A percentile compares a stretch with the other conserved stretches of the same genome.
Evolutionary conservation across 78 protist genomes (phyloP).

Genomic region (Dictyostelium citrinum): DNA sequence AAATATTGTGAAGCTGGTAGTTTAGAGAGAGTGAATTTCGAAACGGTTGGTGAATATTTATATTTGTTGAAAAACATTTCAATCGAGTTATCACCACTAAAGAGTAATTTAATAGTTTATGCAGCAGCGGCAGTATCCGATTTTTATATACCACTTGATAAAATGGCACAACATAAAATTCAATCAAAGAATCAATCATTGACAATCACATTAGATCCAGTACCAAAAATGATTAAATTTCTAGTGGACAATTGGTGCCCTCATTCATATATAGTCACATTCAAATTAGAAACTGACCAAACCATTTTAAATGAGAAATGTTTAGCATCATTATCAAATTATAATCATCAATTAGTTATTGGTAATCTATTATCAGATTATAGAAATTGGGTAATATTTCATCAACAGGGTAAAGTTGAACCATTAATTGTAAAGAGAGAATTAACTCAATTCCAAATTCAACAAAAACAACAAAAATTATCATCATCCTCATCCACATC

Average conservation of each 20-base stretch:
- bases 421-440: not conserved
- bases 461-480: not conserved
- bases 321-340: conserved; percentile 10
- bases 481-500: not conserved
- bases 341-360: conserved; percentile 77
- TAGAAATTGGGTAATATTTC: conserved; percentile 58
- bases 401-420: not conserved
- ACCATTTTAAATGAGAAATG: conserved; percentile 57
- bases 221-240: conserved; percentile 56
- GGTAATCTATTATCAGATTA: conserved; percentile 76
- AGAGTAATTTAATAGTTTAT: conserved; percentile 51
- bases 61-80: conserved; percentile 34
- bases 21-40: conserved; percentile 53
- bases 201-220: conserved; percentile 47
- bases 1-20: conserved; percentile 32
- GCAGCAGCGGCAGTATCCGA: conserved; percentile 91
- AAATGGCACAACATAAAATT: conserved; percentile 78
- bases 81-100: not conserved
- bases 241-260: conserved; percentile 69
- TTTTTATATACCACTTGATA: conserved; percentile 79
- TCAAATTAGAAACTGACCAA: conserved; percentile 86
- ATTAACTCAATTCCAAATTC: not conserved
- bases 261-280: conserved; percentile 65
- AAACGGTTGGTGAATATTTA: conserved; percentile 83
- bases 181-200: conserved; percentile 71